Evolutionary conservation across 75 land plant genomes (phyloP).

Genomic region (Cunninghamia lanceolata): DNA sequence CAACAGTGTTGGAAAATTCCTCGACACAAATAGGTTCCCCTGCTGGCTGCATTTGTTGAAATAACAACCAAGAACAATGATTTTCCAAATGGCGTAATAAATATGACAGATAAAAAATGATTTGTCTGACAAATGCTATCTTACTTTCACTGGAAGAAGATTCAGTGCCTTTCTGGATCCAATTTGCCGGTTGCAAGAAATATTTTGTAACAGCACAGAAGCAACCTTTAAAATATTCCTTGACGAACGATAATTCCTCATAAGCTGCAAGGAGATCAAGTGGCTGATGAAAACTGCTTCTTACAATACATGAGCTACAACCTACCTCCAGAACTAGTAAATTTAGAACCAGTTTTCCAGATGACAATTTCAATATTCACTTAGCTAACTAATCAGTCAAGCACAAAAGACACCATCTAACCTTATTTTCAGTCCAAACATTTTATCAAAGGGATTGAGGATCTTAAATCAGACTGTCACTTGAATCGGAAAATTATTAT

Average conservation of each 20-base stretch:
- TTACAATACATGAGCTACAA: background rate
- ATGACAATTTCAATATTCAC: background rate
- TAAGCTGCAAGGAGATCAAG: conserved; percentile 13
- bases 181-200: background rate
- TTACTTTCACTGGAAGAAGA: conserved; percentile 20
- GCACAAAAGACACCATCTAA: background rate
- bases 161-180: conserved; percentile 10
- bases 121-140: background rate
- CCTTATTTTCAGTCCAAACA: background rate
- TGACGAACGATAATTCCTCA: conserved; percentile 24
- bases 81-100: background rate
- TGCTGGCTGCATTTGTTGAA: background rate
- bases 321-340: background rate
- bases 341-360: background rate
- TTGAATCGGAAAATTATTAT: background rate
- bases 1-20: background rate
- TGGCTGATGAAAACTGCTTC: background rate
- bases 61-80: background rate
- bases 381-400: background rate
- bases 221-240: conserved; percentile 16
- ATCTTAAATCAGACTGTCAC: background rate
- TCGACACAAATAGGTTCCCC: conserved; percentile 13
- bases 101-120: background rate
- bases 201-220: conserved; percentile 11
- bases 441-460: background rate